Conservation (phyloP, 2,329 filamentous ascomycete genomes). For the Fusarium camptoceras region DNA sequence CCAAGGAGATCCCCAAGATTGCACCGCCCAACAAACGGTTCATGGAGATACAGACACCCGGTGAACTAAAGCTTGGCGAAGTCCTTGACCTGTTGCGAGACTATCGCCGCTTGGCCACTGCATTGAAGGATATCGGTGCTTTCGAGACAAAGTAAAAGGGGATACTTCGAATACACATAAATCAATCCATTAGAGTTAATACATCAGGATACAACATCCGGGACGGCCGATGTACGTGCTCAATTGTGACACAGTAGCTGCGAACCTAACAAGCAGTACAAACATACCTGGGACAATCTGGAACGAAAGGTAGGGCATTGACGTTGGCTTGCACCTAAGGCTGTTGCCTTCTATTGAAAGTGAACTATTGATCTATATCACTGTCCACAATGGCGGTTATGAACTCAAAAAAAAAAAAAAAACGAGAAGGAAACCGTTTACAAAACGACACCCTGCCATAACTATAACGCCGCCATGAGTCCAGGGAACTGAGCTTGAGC, state of each 20-base stretch:
- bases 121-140: slow-evolving; percentile 71
- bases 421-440: neutral
- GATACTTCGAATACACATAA: neutral
- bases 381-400: neutral
- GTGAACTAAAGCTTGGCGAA: slow-evolving; percentile 78
- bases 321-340: slow-evolving; percentile 16
- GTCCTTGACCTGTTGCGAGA: slow-evolving; percentile 78
- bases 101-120: slow-evolving; percentile 77
- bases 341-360: slow-evolving; percentile 17
- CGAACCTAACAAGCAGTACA: neutral
- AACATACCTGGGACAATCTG: neutral
- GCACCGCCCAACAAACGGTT: slow-evolving; percentile 78
- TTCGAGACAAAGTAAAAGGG: slow-evolving; percentile 60
- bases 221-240: neutral
- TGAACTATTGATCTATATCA: slow-evolving; percentile 14
- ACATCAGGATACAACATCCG: slow-evolving; percentile 12
- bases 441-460: neutral
- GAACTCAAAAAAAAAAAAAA: neutral
- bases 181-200: slow-evolving; percentile 31
- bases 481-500: neutral
- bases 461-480: slow-evolving; percentile 12
- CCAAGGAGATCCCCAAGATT: slow-evolving; percentile 67
- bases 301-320: neutral
- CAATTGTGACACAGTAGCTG: neutral
- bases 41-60: slow-evolving; percentile 76